Conservation (phyloP, 75 land plant species). For the Selaginella moellendorffii region DNA sequence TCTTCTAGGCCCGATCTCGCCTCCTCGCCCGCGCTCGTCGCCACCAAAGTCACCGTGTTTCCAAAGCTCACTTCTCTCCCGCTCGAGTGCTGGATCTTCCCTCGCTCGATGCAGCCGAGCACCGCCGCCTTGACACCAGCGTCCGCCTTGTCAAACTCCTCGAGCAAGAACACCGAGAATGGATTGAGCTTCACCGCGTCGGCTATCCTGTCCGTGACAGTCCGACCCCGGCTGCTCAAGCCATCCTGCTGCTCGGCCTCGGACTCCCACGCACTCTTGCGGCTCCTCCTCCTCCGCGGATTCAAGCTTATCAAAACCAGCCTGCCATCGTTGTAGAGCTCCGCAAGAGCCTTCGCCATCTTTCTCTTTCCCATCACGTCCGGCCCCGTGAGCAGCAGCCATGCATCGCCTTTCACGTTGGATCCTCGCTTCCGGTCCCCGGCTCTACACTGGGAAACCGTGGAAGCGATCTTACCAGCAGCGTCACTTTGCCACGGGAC, state of each 20-base stretch:
- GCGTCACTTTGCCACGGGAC: not conserved
- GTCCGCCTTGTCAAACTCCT: constrained; percentile 43
- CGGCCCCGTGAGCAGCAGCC: constrained; percentile 73
- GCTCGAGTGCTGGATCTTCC: constrained; percentile 57
- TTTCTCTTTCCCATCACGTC: constrained; percentile 58
- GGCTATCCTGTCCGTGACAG: constrained; percentile 41
- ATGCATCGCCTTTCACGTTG: constrained; percentile 36
- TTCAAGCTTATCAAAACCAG: constrained; percentile 36
- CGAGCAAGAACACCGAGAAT: constrained; percentile 48
- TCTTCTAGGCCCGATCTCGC: not conserved
- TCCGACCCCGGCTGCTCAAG: constrained; percentile 42
- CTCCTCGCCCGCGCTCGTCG: constrained; percentile 37
- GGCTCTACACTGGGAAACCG: not conserved
- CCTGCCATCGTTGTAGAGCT: constrained; percentile 29
- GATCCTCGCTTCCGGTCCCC: constrained; percentile 28
- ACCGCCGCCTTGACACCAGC: constrained; percentile 28
- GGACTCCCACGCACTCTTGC: not conserved
- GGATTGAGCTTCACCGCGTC: constrained; percentile 69
- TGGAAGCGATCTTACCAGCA: not conserved
- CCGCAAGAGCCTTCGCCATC: constrained; percentile 59
- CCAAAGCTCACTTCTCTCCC: constrained; percentile 69
- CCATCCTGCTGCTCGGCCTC: constrained; percentile 8
- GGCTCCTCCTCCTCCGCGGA: constrained; percentile 25
- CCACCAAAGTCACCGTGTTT: constrained; percentile 49
- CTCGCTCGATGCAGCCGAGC: constrained; percentile 57